Conservation (phyloP, 768 basidiomycete species). For the Termitomyces sp. region DNA sequence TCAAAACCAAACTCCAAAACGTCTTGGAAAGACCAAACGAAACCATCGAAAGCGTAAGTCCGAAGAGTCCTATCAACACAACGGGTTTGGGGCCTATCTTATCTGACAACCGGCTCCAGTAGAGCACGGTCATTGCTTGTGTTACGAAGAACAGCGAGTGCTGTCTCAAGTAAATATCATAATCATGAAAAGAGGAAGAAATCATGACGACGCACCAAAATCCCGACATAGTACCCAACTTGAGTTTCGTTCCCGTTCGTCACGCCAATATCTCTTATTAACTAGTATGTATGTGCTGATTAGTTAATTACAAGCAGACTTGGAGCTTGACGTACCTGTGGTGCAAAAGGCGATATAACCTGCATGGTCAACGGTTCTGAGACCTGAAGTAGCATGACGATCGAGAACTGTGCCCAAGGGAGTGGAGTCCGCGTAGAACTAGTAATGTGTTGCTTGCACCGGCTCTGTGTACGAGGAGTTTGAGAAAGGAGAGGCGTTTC, state of each 20-base stretch:
- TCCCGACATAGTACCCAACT: constrained; percentile 76
- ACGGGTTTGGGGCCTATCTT: constrained; percentile 72
- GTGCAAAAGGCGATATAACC: constrained; percentile 72
- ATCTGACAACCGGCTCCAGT: constrained; percentile 74
- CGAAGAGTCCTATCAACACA: constrained; percentile 60
- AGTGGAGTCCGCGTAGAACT: no score
- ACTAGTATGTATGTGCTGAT: constrained; percentile 25
- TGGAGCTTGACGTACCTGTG: constrained; percentile 53
- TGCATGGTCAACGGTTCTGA: constrained; percentile 71
- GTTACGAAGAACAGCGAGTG: no score
- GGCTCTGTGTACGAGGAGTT: no score
- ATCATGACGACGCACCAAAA: constrained; percentile 63
- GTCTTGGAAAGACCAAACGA: constrained; percentile 70
- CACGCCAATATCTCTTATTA: constrained; percentile 63
- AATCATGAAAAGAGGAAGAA: constrained; percentile 25
- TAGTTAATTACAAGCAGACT: not conserved
- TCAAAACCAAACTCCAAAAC: constrained; percentile 58
- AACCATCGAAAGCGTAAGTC: constrained; percentile 65
- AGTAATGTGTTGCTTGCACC: no score
- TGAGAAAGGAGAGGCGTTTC: no score
- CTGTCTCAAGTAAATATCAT: constrained; percentile 70
- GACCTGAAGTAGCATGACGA: constrained; percentile 68
- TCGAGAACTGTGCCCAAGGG: constrained; percentile 66
- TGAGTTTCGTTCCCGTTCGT: constrained; percentile 62
- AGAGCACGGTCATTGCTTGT: constrained; percentile 68